Percentiles rank a stretch among this genome's conserved stretches.
These are phyloP conservation scores for Penicillium egyptiacum DNA, from an alignment of 495 filamentous ascomycete genomes.

Conservation along the genomic window DNA sequence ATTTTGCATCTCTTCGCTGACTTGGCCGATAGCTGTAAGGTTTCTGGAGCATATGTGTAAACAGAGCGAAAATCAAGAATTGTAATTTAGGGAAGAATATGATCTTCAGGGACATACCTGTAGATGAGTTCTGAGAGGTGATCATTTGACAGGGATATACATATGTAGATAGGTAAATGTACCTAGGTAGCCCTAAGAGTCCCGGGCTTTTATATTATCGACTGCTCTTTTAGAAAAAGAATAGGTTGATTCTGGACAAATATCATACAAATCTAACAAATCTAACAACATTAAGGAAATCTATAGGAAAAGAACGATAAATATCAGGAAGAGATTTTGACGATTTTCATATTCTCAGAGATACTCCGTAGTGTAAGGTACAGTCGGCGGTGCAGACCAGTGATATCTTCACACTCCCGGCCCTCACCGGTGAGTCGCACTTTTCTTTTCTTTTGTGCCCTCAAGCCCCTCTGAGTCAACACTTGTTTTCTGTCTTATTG, in stretches of 20 bases:
- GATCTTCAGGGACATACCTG: not conserved
- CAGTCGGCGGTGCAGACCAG: constrained; percentile 32
- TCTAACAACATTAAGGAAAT: not conserved
- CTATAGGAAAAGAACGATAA: not conserved
- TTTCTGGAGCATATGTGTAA: not conserved
- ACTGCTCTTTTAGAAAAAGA: not conserved
- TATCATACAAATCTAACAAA: not conserved
- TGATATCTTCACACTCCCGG: constrained; percentile 22
- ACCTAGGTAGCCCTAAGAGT: not conserved
- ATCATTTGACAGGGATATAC: not conserved
- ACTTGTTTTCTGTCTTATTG: constrained; percentile 1
- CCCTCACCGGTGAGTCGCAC: constrained; percentile 22
- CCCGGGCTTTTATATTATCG: not conserved
- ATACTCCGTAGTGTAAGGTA: constrained; percentile 29
- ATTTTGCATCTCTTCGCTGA: not conserved
- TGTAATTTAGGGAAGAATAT: not conserved
- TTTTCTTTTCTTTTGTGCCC: constrained; percentile 2
- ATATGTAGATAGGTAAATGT: not conserved
- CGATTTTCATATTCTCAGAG: constrained; percentile 20
- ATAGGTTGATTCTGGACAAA: not conserved
- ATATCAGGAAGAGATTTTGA: not conserved
- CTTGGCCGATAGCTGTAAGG: not conserved
- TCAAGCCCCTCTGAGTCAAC: constrained; percentile 3
- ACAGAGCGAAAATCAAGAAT: not conserved
- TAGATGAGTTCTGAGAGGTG: not conserved